These are phyloP conservation scores for Viola odorata DNA, from an alignment of 345 rosid genomes.

Conservation along the genomic window DNA sequence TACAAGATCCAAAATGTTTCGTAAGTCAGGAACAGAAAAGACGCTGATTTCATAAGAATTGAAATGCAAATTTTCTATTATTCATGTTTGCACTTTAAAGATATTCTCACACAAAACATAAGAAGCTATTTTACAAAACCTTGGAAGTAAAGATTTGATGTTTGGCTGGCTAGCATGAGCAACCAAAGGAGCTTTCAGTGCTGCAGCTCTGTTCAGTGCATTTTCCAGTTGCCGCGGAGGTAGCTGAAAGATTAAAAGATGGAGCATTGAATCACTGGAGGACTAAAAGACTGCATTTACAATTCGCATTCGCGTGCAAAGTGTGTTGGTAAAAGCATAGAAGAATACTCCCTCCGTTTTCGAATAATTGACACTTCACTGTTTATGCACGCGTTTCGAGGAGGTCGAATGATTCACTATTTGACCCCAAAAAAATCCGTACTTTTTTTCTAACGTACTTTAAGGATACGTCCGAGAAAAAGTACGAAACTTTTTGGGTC, in stretches of 20 bases:
- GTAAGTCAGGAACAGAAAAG: slow-evolving; percentile 9
- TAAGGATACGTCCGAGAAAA: too few species aligned
- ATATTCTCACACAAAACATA: not conserved
- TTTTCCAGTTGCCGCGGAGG: slow-evolving; percentile 91
- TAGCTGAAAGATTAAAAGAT: slow-evolving; percentile 42
- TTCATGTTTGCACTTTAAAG: not conserved
- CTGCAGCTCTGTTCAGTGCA: slow-evolving; percentile 63
- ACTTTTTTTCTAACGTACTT: too few species aligned
- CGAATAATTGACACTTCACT: too few species aligned
- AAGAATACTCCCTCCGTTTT: too few species aligned
- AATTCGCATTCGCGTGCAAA: too few species aligned
- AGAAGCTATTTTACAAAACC: slow-evolving; percentile 33
- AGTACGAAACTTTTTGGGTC: too few species aligned
- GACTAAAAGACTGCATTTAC: not conserved
- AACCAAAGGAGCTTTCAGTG: slow-evolving; percentile 71
- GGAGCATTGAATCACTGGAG: slow-evolving; percentile 3
- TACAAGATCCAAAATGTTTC: slow-evolving; percentile 15
- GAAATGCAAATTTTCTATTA: not conserved
- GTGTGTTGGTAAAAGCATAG: too few species aligned
- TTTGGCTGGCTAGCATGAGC: slow-evolving; percentile 80
- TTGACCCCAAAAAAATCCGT: too few species aligned
- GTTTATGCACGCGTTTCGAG: too few species aligned
- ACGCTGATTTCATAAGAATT: not conserved
- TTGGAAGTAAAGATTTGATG: slow-evolving; percentile 74
- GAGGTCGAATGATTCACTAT: too few species aligned